Conservation (phyloP, 2,329 filamentous ascomycete genomes). For the Knoxdaviesia proteae region DNA sequence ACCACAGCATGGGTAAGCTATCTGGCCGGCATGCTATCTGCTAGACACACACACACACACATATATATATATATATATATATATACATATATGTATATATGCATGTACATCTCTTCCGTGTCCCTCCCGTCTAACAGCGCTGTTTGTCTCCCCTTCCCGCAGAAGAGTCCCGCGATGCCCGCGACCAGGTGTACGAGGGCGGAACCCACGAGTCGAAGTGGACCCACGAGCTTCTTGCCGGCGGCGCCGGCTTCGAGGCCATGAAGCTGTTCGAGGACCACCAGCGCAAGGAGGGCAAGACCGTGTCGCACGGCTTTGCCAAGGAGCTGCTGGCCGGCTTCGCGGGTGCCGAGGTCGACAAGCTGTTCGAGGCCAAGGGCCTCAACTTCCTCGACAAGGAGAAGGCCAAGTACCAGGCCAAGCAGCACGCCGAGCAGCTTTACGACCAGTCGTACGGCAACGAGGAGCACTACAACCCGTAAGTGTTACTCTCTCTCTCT, state of each 20-base stretch:
- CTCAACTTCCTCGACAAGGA: slow-evolving; percentile 35
- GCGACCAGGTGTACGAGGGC: slow-evolving; percentile 3
- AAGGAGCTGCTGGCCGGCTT: slow-evolving; percentile 58
- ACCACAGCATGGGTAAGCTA: too few species aligned
- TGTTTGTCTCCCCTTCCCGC: too few species aligned
- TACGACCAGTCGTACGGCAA: slow-evolving; percentile 41
- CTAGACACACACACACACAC: neutral
- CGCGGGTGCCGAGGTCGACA: slow-evolving; percentile 56
- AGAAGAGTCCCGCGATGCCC: neutral
- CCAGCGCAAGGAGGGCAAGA: slow-evolving; percentile 44
- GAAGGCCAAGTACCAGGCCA: slow-evolving; percentile 36
- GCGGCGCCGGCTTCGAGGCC: slow-evolving; percentile 57
- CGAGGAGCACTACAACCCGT: slow-evolving; percentile 34
- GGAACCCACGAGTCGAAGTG: slow-evolving; percentile 31
- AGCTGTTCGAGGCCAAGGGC: slow-evolving; percentile 52
- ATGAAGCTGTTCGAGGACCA: slow-evolving; percentile 65
- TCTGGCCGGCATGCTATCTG: too few species aligned
- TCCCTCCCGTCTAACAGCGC: neutral
- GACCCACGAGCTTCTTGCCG: slow-evolving; percentile 54
- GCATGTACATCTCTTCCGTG: neutral
- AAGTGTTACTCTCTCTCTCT: slow-evolving; percentile 12
- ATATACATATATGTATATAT: neutral
- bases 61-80: neutral
- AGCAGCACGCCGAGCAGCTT: slow-evolving; percentile 33
- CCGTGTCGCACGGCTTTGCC: slow-evolving; percentile 51